Evolutionary conservation across 1,139 yeast genomes (phyloP), one percentile per base, ranked within the genome.

Genomic region (Pneumocystis oryctolagi): DNA sequence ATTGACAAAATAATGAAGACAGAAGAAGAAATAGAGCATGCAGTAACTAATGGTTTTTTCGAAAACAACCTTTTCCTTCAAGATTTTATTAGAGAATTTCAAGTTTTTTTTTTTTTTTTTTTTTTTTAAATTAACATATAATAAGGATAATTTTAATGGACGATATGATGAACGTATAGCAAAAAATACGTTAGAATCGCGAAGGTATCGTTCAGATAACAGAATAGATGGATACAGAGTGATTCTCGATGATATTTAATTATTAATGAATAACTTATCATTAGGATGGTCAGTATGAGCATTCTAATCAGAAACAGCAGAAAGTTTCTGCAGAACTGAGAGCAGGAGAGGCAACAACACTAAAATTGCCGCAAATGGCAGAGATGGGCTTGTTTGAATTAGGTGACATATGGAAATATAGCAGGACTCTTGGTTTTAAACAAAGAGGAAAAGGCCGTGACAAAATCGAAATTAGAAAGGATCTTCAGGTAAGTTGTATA

Each of bases 361-460:
- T 57, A 20, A 35, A 39, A 25, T 20, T 57, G 16, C 42, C 59
- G n/a, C 59, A 57, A 30, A 57, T 57, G 59, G 40, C 42, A 14
- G 59, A 57, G 16, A 35, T 35, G 40, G 59, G 59, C 3, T n/a
- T 35, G 25, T 39, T 57, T 39, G 42, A 25, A 28, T 35, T 57
- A 35, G 59, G 59, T 3, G 59, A 57, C 30, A 57, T 57, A 9
- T 57, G 59, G 59, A 57, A 35, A 35, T 57, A 57, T 57, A 57
- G 42, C 16, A 18, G 59, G 14, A 39, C 42, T 35, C 42, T 57
- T 57, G 59, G 42, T 39, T 57, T 39, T 57, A 39, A 57, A 57
- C 55, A 47, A 47, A 47, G 55, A 47, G 55, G 55, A 25, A 47
- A 47, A 18, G 55, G 55, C 8, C 18, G 55, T 12, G 55, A 47